Base-by-base conservation (phyloP, 257 asterid species). In the Nemophila menziesii region DNA sequence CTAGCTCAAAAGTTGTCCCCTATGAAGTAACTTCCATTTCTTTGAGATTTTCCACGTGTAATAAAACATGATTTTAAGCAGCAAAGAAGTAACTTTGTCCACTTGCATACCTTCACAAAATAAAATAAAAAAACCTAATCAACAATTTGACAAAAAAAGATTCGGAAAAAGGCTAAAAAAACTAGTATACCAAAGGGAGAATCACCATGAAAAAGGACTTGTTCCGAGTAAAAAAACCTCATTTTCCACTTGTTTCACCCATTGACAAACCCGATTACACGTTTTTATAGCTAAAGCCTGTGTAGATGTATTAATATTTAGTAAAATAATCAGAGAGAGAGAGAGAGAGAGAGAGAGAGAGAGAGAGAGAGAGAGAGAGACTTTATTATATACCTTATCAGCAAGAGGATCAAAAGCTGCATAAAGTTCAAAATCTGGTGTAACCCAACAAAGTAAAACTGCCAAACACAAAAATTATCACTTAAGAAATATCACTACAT, bases 341-440 rank as follows among this genome's bases (percentile, higher is more conserved):
- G 22, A 54, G 18, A 10, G 22, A 27, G 27, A 43, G 23, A 13
- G 12, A n/a, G 26, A 16, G 36, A 23, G 22, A 54, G 18, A n/a
- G n/a, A n/a, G n/a, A n/a, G n/a, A n/a, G n/a, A 10, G 16, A 22
- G 20, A 4, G 43, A 38, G 42, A 45, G 38, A 11, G 20, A 16
- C 17, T n/a, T 46, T 44, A 60, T 20, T 34, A 51, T 77, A 18
- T 51, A 85, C 96, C 99, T 90, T 90, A 81, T 90, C 99, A 18
- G 96, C 99, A n/a, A 90, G 89, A 54, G 99, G 99, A 75, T 90
- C 99, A 69, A 90, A 90, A 49, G 94, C 92, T 18, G 94, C 99
- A 65, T 85, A 90, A 20, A 85, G 82, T 60, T 90, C 99, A 50
- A 90, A 90, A 69, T 90, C 99, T 61, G 63, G 89, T 39, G 99